These are phyloP conservation scores for Fusarium citri DNA, from an alignment of 2,329 filamentous ascomycete genomes.

Conservation along the genomic window DNA sequence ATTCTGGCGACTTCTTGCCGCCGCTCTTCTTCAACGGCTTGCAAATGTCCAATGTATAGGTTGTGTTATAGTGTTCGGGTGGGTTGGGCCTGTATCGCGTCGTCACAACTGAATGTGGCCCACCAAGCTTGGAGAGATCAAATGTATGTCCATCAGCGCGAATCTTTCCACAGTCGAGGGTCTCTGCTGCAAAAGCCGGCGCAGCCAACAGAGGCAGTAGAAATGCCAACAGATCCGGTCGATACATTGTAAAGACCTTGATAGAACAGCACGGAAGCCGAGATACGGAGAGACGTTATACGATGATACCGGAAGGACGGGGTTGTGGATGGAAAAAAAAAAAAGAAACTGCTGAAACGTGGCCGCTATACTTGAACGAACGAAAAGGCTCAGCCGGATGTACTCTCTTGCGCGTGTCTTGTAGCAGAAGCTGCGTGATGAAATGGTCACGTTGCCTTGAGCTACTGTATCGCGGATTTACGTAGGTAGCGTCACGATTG, in stretches of 20 bases:
- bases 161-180: conserved; percentile 72
- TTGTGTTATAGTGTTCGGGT: conserved; percentile 72
- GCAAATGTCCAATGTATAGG: conserved; percentile 86
- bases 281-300: conserved; percentile 4
- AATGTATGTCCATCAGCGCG: conserved; percentile 69
- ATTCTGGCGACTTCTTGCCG: conserved; percentile 68
- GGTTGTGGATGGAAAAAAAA: conserved; percentile 8
- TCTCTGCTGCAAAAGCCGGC: conserved; percentile 57
- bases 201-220: conserved; percentile 54
- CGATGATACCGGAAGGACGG: conserved; percentile 7
- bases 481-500: conserved; percentile 27
- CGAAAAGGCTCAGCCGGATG: not conserved
- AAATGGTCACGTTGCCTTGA: conserved; percentile 48
- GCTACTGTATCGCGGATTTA: conserved; percentile 40
- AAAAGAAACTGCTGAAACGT: conserved; percentile 6
- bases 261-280: conserved; percentile 13
- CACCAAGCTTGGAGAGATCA: conserved; percentile 71
- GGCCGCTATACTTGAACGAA: not conserved
- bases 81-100: conserved; percentile 63
- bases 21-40: conserved; percentile 71
- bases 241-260: conserved; percentile 53
- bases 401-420: conserved; percentile 22
- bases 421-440: conserved; percentile 36
- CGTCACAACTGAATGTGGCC: conserved; percentile 76
- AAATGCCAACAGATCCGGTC: conserved; percentile 52